Evolutionary conservation across 2,329 filamentous ascomycete species (phyloP), one percentile per base, ranked within the genome.

Genomic region (Epichloe sibirici): DNA sequence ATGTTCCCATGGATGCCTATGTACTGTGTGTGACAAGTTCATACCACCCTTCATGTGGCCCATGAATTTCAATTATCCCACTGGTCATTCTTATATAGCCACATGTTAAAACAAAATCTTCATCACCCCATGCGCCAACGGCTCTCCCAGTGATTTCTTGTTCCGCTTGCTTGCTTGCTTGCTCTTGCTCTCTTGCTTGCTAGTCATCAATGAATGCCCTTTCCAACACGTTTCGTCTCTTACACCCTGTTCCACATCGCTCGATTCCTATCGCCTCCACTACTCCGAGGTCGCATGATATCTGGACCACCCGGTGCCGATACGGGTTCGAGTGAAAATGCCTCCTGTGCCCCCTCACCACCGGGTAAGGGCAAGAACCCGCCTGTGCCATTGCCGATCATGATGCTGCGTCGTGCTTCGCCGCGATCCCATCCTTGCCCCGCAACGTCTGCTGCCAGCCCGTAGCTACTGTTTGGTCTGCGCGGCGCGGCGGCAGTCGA

Each of bases 391-490:
- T 76, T 74, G 23, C 73, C 75, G 42, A 80, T 66, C 58, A 82
- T 70, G 52, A 81, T 66, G 53, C 78, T 81, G 57, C 73, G 71
- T 52, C 79, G 67, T 13, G 76, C 74, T 6, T 76, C 77, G 2
- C 74, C 72, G 4, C 67, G 66, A 52, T 76, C 73, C 75, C 77
- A 80, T 4, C 74, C 74, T 47, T 66, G 59, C 2, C 71, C 69
- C 3, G 71, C 64, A 21, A 77, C 65, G 56, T 80, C 78, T 15
- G 74, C 70, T n/a, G 71, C 73, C 38, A 82, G 70, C 13, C 79
- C 79, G 61, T 80, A 82, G 60, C 73, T 77, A 64, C 78, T 81
- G 51, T 74, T 65, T 35, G 77, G 77, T 38, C 77, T 72, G 12
- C 61, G 59, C 37, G 56, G 57, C 52, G 47, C 59, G 53, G 49